Percentiles rank a stretch among this genome's conserved stretches.
phyloP scores from a whole-genome alignment of 768 basidiomycete species.

The Amanita thiersii region DNA sequence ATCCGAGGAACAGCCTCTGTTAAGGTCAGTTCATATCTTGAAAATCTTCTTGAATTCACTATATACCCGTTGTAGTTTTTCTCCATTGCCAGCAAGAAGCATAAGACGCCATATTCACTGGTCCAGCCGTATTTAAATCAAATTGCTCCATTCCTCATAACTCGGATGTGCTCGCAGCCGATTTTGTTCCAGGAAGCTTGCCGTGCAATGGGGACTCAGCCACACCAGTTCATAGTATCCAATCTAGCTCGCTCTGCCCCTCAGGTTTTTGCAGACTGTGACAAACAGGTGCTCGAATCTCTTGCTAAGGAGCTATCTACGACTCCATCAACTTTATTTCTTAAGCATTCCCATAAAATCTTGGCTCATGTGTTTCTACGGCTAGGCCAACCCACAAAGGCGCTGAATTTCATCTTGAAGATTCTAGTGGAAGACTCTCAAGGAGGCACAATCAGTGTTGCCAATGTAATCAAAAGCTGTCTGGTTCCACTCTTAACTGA shows the following conservation, averaged over 20 bases:
- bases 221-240: conserved; percentile 52
- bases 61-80: conserved; percentile 36
- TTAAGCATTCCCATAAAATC: conserved; percentile 50
- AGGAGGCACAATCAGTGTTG: conserved; percentile 29
- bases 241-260: conserved; percentile 65
- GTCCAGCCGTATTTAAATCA: conserved; percentile 62
- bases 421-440: conserved; percentile 43
- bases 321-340: conserved; percentile 39
- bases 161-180: conserved; percentile 50
- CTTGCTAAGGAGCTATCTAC: conserved; percentile 47
- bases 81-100: conserved; percentile 45
- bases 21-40: conserved; percentile 31
- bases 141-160: conserved; percentile 58
- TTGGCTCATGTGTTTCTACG: conserved; percentile 63
- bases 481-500: conserved; percentile 64
- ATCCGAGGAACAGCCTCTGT: conserved; percentile 61
- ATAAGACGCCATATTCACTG: conserved; percentile 57
- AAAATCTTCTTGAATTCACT: conserved; percentile 3
- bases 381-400: conserved; percentile 46
- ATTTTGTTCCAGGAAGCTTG: conserved; percentile 55
- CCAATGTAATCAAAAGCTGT: conserved; percentile 55
- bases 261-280: conserved; percentile 53
- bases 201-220: conserved; percentile 52
- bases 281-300: conserved; percentile 47
- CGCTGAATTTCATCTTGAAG: conserved; percentile 53